Evolutionary conservation across 202 grass and related monocot genomes (phyloP).

Genomic region (Zoysia matrella): DNA sequence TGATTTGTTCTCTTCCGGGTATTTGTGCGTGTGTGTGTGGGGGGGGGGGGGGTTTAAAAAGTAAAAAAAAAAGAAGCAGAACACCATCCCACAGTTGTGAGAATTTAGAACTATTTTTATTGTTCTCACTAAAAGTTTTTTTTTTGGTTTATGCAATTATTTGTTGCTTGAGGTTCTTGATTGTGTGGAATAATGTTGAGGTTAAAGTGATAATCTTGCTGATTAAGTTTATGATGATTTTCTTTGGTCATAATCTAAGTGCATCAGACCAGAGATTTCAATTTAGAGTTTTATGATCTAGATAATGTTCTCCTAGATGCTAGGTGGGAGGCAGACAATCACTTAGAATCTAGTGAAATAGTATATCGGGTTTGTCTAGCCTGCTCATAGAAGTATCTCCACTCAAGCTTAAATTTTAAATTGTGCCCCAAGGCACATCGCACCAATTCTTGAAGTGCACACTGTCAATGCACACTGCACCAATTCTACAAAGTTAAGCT

Average conservation of each 20-base stretch:
- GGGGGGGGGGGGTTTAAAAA: background rate
- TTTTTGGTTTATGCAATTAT: too few species aligned
- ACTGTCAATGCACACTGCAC: background rate
- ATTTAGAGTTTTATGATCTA: background rate
- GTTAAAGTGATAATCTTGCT: background rate
- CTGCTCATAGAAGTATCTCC: background rate
- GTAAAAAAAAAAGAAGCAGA: too few species aligned
- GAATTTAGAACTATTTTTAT: background rate
- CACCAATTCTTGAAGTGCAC: background rate
- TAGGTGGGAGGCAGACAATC: background rate
- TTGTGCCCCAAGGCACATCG: background rate
- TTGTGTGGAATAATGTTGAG: background rate
- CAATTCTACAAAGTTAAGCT: background rate
- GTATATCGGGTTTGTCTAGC: background rate
- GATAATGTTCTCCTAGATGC: background rate
- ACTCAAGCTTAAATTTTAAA: constrained; percentile 18
- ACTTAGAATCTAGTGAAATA: background rate
- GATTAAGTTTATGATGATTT: background rate
- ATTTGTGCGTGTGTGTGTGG: too few species aligned
- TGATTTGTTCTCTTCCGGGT: too few species aligned
- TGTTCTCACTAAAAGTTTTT: background rate
- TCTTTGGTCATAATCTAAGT: constrained; percentile 1
- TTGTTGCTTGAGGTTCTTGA: too few species aligned
- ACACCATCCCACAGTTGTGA: background rate
- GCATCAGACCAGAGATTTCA: background rate